Evolutionary conservation across 1,284 basidiomycete species (phyloP).

Genomic region (Anthracocystis setariae): DNA sequence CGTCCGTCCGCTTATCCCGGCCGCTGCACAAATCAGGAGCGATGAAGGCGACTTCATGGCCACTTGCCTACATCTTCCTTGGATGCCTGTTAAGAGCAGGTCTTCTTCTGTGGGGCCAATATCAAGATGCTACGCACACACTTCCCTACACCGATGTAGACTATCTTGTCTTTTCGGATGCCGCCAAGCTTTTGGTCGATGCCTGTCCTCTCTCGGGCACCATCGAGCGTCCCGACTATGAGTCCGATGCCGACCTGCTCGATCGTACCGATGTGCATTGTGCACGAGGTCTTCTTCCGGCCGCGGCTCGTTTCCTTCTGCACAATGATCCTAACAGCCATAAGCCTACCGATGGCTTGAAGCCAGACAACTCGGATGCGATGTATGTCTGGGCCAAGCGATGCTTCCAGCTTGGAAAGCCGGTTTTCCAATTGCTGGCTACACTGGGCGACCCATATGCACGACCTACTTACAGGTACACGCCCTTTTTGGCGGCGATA

Average conservation of each 20-base stretch:
- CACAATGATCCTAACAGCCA: conserved; percentile 53
- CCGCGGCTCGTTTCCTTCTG: conserved; percentile 72
- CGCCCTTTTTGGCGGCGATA: conserved; percentile 86
- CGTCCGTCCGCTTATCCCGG: neutral
- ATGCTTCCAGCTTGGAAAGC: conserved; percentile 45
- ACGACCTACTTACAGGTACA: conserved; percentile 95
- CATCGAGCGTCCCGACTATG: conserved; percentile 35
- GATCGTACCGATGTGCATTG: conserved; percentile 47
- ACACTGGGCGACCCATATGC: conserved; percentile 79
- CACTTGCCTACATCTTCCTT: conserved; percentile 57
- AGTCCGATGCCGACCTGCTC: conserved; percentile 47
- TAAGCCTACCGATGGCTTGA: conserved; percentile 25
- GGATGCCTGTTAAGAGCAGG: conserved; percentile 75
- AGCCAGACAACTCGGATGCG: conserved; percentile 30
- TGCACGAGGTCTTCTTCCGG: conserved; percentile 56
- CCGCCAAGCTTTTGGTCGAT: conserved; percentile 70
- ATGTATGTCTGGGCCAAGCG: conserved; percentile 39
- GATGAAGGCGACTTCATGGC: conserved; percentile 34
- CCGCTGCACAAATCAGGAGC: neutral
- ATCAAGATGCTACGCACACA: conserved; percentile 82
- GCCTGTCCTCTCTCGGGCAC: conserved; percentile 56
- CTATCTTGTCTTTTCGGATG: conserved; percentile 94
- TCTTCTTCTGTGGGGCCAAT: conserved; percentile 84
- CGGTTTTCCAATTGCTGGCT: conserved; percentile 53
- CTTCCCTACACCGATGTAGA: conserved; percentile 98